Evolutionary conservation across 176 grass and related monocot genomes (phyloP).

Genomic region (Musa acuminata): DNA sequence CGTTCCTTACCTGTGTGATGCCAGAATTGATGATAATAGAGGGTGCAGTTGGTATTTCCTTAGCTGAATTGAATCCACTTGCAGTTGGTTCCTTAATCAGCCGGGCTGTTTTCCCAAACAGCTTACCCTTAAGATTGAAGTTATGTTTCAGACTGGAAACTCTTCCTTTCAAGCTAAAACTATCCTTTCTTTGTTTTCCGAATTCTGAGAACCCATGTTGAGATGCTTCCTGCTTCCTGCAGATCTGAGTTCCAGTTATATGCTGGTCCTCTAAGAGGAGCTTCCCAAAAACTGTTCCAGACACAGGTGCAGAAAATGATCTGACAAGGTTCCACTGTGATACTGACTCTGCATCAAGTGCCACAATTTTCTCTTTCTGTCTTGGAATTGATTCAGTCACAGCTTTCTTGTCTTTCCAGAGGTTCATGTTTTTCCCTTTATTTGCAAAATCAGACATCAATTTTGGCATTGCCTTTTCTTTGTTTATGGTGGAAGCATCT

Average conservation of each 20-base stretch:
- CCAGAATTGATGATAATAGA: conserved; percentile 10
- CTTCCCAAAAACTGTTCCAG: conserved; percentile 24
- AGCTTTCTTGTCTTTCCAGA: conserved; percentile 24
- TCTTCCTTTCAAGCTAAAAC: conserved; percentile 38
- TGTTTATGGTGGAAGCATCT: conserved; percentile 5
- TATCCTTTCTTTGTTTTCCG: conserved; percentile 24
- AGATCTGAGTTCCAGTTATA: conserved; percentile 17
- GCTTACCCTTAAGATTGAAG: conserved; percentile 32
- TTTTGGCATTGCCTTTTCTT: conserved; percentile 25
- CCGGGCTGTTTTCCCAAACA: conserved; percentile 31
- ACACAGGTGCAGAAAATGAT: conserved; percentile 62
- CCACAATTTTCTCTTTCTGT: conserved; percentile 3
- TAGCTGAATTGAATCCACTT: conserved; percentile 21
- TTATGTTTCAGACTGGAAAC: conserved; percentile 41
- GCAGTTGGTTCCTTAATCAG: conserved; percentile 23
- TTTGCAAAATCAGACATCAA: conserved; percentile 33
- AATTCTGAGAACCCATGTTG: conserved; percentile 17
- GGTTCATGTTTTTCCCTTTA: conserved; percentile 9
- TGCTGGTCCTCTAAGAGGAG: conserved; percentile 31
- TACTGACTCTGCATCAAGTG: background rate
- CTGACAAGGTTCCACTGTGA: conserved; percentile 35
- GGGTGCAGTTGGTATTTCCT: conserved; percentile 20
- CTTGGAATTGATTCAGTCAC: conserved; percentile 9
- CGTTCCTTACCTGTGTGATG: conserved; percentile 34
- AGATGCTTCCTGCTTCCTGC: conserved; percentile 15